Evolutionary conservation across 345 rosid species (phyloP).

Genomic region (Triadica sebifera): DNA sequence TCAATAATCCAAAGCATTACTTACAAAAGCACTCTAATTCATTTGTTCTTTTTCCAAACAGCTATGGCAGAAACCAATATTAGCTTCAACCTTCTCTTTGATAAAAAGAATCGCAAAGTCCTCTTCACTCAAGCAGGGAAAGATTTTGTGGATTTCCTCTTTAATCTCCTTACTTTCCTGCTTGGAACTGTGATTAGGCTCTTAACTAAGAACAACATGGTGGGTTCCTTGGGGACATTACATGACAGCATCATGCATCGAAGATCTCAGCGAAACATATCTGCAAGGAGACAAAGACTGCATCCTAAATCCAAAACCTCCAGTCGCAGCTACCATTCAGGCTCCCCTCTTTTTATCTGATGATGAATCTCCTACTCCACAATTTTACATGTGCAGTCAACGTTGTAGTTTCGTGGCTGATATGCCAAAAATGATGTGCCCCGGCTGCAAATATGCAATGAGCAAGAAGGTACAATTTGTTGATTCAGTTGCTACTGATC

Average conservation of each 20-base stretch:
- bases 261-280: background rate
- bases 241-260: too few relatives aligned
- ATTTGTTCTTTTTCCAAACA: too few relatives aligned
- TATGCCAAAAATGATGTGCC: background rate
- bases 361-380: background rate
- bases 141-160: slow-evolving; percentile 5
- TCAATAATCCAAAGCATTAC: too few relatives aligned
- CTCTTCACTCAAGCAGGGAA: slow-evolving; percentile 1
- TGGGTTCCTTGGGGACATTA: background rate
- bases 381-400: background rate
- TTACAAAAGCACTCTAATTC: too few relatives aligned
- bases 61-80: background rate
- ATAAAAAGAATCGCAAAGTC: background rate
- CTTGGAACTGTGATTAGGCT: background rate
- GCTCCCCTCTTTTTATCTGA: background rate
- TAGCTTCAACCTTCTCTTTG: background rate
- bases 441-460: background rate
- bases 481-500: too few relatives aligned
- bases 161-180: background rate
- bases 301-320: background rate
- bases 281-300: background rate
- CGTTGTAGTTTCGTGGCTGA: background rate
- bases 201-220: background rate
- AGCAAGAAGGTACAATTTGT: too few relatives aligned
- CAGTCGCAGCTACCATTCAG: background rate